These are phyloP conservation scores for Leccinum subtestaceum DNA, from an alignment of 768 basidiomycete genomes.

Conservation along the genomic window DNA sequence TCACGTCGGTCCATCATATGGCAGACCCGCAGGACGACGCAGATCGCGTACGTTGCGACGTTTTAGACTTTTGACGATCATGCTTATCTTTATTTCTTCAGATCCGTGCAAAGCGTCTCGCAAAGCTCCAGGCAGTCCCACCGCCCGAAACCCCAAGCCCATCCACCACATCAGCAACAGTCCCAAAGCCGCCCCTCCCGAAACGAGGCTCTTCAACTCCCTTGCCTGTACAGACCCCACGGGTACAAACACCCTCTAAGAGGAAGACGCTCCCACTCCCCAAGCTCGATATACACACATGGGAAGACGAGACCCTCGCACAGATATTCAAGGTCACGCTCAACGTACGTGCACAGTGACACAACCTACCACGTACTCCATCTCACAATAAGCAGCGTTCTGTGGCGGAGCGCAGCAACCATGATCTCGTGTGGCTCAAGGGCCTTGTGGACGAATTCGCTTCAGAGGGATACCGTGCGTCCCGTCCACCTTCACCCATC, in stretches of 20 bases:
- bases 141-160: conserved; percentile 21
- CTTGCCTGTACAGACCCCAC: conserved; percentile 30
- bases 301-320: conserved; percentile 73
- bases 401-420: conserved; percentile 56
- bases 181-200: conserved; percentile 36
- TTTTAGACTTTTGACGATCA: neutral
- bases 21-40: conserved; percentile 69
- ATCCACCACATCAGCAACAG: conserved; percentile 24
- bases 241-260: conserved; percentile 39
- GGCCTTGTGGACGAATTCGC: conserved; percentile 63
- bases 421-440: conserved; percentile 84
- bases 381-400: conserved; percentile 42
- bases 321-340: conserved; percentile 76
- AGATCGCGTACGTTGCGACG: conserved; percentile 54
- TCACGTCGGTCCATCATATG: conserved; percentile 42
- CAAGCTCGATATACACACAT: conserved; percentile 55
- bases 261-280: conserved; percentile 42
- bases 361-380: neutral
- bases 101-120: conserved; percentile 92
- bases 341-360: conserved; percentile 48
- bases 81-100: conserved; percentile 26
- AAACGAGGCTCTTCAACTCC: conserved; percentile 26
- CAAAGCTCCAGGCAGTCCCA: conserved; percentile 64
- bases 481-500: neutral
- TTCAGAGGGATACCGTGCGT: conserved; percentile 51